Percentiles rank a stretch among this genome's conserved stretches.
These are phyloP conservation scores for Globisporangium viniferum DNA, from an alignment of 352 stramenopile genomes.

Conservation along the genomic window DNA sequence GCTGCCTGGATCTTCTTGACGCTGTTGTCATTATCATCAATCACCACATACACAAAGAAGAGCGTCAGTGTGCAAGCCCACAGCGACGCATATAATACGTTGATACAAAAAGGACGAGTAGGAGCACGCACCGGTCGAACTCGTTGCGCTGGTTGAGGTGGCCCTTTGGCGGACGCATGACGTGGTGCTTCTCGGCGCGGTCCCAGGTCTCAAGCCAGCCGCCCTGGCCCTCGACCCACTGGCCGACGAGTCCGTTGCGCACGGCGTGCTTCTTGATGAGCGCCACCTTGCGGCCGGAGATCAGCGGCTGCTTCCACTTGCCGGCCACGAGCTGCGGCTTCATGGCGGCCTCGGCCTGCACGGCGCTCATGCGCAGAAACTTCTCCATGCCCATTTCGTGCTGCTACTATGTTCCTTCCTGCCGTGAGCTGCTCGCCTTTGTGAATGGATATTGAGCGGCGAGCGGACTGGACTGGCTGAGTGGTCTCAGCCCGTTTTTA, in stretches of 20 bases:
- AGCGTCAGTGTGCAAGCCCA: neutral
- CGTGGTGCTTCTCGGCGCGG: constrained; percentile 76
- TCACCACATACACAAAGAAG: neutral
- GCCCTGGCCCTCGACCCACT: constrained; percentile 77
- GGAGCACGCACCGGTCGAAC: constrained; percentile 59
- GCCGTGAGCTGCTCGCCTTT: constrained; percentile 8
- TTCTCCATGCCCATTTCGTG: constrained; percentile 40
- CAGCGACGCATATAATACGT: neutral
- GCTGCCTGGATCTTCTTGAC: constrained; percentile 87
- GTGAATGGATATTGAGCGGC: constrained; percentile 10
- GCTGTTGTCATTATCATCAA: constrained; percentile 17
- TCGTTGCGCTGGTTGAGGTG: constrained; percentile 80
- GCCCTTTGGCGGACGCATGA: constrained; percentile 82
- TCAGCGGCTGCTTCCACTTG: constrained; percentile 83
- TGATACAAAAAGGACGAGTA: neutral
- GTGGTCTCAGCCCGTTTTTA: constrained; percentile 17
- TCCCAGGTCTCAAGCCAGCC: constrained; percentile 82
- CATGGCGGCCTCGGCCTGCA: constrained; percentile 74
- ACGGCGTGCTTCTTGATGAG: constrained; percentile 81
- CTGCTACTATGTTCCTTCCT: constrained; percentile 9
- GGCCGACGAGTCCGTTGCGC: constrained; percentile 64
- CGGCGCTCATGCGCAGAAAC: constrained; percentile 71
- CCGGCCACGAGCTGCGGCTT: constrained; percentile 75
- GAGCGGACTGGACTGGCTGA: constrained; percentile 15
- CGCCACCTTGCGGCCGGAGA: constrained; percentile 77